These are phyloP conservation scores for Sambucus nigra DNA, from an alignment of 129 eudicot species.

Conservation along the genomic window DNA sequence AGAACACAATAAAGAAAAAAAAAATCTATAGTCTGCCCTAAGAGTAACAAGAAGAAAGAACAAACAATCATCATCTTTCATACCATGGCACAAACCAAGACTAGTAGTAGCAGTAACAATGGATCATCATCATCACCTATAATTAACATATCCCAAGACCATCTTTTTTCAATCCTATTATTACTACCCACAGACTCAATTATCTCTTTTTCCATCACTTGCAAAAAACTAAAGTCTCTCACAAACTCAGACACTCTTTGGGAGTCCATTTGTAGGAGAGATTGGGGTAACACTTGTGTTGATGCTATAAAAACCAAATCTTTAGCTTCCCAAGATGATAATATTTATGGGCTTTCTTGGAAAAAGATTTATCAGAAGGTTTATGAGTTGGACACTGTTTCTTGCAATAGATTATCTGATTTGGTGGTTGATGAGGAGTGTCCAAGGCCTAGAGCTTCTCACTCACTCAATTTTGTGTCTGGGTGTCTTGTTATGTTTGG, in stretches of 20 bases:
- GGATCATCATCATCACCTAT: constrained; percentile 24
- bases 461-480: constrained; percentile 64
- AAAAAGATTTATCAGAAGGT: constrained; percentile 47
- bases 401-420: constrained; percentile 34
- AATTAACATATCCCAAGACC: constrained; percentile 55
- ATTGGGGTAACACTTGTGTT: constrained; percentile 49
- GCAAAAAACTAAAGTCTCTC: constrained; percentile 38
- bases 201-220: constrained; percentile 53
- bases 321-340: background rate
- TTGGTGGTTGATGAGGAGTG: constrained; percentile 4
- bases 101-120: constrained; percentile 13
- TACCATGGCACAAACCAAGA: constrained; percentile 28
- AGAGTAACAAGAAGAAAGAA: too few relatives aligned
- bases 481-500: constrained; percentile 79
- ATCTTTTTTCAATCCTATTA: constrained; percentile 58
- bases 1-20: too few relatives aligned
- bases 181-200: constrained; percentile 65
- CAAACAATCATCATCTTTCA: too few relatives aligned
- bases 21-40: too few relatives aligned
- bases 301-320: constrained; percentile 28
- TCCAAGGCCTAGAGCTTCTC: constrained; percentile 78
- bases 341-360: constrained; percentile 21
- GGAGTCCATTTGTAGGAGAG: constrained; percentile 72
- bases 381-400: constrained; percentile 48
- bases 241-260: constrained; percentile 52